Evolutionary conservation across 2,329 filamentous ascomycete species (phyloP), one percentile per base, ranked within the genome.

Genomic region (Cladorrhinum sp.): DNA sequence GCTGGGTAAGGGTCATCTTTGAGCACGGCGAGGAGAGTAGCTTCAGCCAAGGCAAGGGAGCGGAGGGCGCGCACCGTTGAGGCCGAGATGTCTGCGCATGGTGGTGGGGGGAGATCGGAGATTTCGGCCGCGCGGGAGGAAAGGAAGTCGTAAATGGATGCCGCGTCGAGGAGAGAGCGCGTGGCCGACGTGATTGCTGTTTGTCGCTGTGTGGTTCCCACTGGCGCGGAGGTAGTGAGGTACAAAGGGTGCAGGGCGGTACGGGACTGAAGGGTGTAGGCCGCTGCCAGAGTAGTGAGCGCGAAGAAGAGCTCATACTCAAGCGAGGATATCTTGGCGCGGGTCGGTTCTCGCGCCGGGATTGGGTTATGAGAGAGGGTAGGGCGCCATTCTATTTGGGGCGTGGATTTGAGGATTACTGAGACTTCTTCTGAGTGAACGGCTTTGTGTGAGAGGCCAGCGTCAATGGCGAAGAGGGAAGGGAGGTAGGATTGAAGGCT

Each of bases 1-100:
- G 89, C 87, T 1, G 94, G 89, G 70, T 97, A 98, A 0, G 94
- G 92, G 70, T 99, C 95, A 71, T 98, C 94, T 69, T 98, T 98
- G 55, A 96, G 74, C 0, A 98, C 92, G 0, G 92, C 92, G 1
- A 97, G 83, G 1, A 98, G 82, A 0, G 93, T 97, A 0, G 93
- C 93, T 75, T 97, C 94, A 1, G 93, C 92, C 30, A 95, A 80
- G 0, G 91, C 86, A 2, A 97, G 80, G 10, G 82, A 83, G 2
- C 84, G 78, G 59, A 90, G 80, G 0, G 81, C 84, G 57, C 81
- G 79, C 16, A 82, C 76, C 7, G 79, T 81, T 1, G 81, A 70
- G 6, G 83, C 79, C 1, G 80, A 71, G 20, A 87, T 78, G 69
- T 88, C 84, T 2, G 78, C 73, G 67, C 79, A 82, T 1, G 83